These are phyloP conservation scores for Fragaria vesca DNA, from an alignment of 306 rosid species.

Conservation along the genomic window DNA sequence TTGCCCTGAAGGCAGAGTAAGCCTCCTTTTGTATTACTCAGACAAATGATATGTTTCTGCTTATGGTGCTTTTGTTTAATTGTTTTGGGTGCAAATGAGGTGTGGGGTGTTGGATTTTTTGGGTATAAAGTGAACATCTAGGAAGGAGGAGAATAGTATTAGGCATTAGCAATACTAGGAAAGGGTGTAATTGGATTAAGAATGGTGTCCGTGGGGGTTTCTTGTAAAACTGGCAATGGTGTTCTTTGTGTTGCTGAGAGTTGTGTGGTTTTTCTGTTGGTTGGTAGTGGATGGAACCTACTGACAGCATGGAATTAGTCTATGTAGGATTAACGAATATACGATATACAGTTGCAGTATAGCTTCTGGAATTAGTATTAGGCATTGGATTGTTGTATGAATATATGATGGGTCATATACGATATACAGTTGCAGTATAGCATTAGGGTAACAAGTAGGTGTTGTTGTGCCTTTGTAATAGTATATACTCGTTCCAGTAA, in stretches of 20 bases:
- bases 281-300: background rate
- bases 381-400: no score
- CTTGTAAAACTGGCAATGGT: background rate
- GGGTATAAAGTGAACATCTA: background rate
- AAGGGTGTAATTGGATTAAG: background rate
- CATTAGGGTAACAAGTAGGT: background rate
- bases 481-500: background rate
- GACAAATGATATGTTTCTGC: background rate
- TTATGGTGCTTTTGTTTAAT: background rate
- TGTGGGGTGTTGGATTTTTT: background rate
- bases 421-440: background rate
- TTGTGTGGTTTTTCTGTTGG: background rate
- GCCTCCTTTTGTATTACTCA: background rate
- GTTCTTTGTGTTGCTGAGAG: background rate
- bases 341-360: background rate
- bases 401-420: background rate
- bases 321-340: background rate
- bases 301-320: background rate
- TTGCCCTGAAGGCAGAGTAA: constrained; percentile 75
- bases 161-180: background rate
- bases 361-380: background rate
- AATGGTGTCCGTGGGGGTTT: background rate
- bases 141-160: background rate
- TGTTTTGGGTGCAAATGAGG: background rate
- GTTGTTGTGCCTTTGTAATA: background rate